Evolutionary conservation across 2,329 filamentous ascomycete species (phyloP).

Genomic region (Sporothrix variecibatus): DNA sequence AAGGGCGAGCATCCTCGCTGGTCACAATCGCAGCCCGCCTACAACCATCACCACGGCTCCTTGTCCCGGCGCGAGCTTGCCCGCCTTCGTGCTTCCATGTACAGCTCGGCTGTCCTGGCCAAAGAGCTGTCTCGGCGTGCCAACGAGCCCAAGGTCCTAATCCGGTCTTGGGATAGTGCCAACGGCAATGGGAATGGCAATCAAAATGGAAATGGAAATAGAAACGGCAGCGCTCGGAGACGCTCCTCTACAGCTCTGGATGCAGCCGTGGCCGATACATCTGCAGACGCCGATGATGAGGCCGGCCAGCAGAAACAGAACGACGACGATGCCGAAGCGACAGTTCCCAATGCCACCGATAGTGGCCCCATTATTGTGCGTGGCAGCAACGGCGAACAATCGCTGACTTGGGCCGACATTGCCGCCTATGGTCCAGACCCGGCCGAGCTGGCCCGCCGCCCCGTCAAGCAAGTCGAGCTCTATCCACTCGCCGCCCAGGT

Average conservation of each 20-base stretch:
- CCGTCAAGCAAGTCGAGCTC: conserved; percentile 46
- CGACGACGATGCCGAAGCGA: neutral
- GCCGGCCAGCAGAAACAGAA: neutral
- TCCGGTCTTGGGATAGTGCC: conserved; percentile 29
- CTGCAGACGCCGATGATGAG: conserved; percentile 29
- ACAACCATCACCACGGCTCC: neutral
- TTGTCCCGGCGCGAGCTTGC: conserved; percentile 68
- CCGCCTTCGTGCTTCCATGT: conserved; percentile 72
- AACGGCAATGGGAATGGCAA: conserved; percentile 29
- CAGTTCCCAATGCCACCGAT: neutral
- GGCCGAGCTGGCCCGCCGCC: conserved; percentile 37
- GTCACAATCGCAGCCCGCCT: conserved; percentile 26
- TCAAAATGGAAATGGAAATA: conserved; percentile 30
- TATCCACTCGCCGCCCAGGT: conserved; percentile 57
- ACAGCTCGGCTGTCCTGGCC: conserved; percentile 88
- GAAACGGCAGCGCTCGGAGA: neutral
- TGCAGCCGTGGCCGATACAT: conserved; percentile 31
- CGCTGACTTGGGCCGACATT: conserved; percentile 48
- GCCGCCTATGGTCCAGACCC: conserved; percentile 45
- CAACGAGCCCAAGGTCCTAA: conserved; percentile 48
- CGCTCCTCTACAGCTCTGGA: neutral
- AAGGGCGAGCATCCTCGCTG: conserved; percentile 40
- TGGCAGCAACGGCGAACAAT: conserved; percentile 23
- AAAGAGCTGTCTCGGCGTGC: conserved; percentile 73
- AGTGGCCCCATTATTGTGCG: neutral